These are phyloP conservation scores for Fusarium metavorans DNA, from an alignment of 2,329 filamentous ascomycete species.

Conservation along the genomic window DNA sequence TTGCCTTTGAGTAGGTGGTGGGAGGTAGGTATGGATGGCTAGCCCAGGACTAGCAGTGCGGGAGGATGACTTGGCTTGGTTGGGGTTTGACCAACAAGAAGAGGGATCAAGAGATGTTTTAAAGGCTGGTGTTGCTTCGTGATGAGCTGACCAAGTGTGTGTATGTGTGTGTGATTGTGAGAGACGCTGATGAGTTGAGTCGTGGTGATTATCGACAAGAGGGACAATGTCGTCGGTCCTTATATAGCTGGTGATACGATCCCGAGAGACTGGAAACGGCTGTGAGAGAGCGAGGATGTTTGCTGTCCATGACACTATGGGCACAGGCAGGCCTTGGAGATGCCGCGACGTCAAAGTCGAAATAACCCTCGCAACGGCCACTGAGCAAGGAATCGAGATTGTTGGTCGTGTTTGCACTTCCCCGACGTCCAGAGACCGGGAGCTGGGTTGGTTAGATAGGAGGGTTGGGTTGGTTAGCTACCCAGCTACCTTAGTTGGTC, in stretches of 20 bases:
- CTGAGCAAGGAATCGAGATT: constrained; percentile 38
- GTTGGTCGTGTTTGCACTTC: constrained; percentile 43
- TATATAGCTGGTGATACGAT: constrained; percentile 47
- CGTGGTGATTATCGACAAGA: constrained; percentile 29
- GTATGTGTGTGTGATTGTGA: constrained; percentile 2
- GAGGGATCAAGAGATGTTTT: neutral
- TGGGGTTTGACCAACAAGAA: constrained; percentile 3
- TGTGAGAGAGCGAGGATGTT: constrained; percentile 42
- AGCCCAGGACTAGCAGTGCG: constrained; percentile 5
- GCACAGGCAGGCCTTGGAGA: constrained; percentile 40
- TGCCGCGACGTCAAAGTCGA: constrained; percentile 44
- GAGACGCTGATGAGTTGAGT: constrained; percentile 35
- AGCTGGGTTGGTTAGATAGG: constrained; percentile 41
- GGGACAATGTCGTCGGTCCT: constrained; percentile 33
- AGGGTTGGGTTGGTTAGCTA: constrained; percentile 45
- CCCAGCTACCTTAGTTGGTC: constrained; percentile 33
- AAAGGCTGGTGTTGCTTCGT: constrained; percentile 1
- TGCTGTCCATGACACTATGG: constrained; percentile 45
- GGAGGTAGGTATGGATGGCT: constrained; percentile 2
- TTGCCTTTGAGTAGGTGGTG: constrained; percentile 13
- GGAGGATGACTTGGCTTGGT: constrained; percentile 7
- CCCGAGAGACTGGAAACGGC: constrained; percentile 41
- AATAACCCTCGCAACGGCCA: constrained; percentile 41
- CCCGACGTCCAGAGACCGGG: constrained; percentile 35
- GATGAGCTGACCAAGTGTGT: neutral